Evolutionary conservation across 257 asterid species (phyloP), one percentile per base, ranked within the genome.

Genomic region (Dorcoceras hygrometricum): DNA sequence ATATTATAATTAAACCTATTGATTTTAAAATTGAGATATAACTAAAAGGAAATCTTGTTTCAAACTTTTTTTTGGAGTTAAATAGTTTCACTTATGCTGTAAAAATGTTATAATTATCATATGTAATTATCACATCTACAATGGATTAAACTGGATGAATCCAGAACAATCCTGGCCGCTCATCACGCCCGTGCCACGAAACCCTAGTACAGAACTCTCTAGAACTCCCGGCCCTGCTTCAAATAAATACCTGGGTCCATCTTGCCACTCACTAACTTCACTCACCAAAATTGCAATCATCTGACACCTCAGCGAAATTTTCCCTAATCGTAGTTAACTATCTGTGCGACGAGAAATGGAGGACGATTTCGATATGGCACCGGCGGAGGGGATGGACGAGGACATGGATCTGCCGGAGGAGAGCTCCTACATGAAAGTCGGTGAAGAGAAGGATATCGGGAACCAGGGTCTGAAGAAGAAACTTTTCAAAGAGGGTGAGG

Each of bases 401-500:
- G 88, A 80, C 27, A 64, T 84, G 85, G 94, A 83, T 68, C 77
- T 83, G 71, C 88, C 85, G 46, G 93, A 79, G 19, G 83, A 71
- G 10, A 59, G 74, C 81, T 70, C 80, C 59, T n/a, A 65, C 67
- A 56, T 85, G 78, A 82, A 89, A 76, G 87, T 83, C 23, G 96
- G 96, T 7, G 92, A 84, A 50, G 95, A 89, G 77, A 87, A 80
- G 80, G 92, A 84, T 76, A 84, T 87, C 71, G 90, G 85, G 18
- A 59, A 67, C 5, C 75, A 77, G 27, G 95, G 94, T 9, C 65
- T 87, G 82, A 89, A 83, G 82, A 89, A 89, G 89, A 89, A 83
- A 79, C 86, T 89, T n/a, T 72, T 89, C 0, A 80, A 80, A 72
- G 86, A 78, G 61, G 96, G 95, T 18, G 83, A 78, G 72, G 89